These are phyloP conservation scores for Brassica cretica DNA, from an alignment of 345 rosid genomes.

Conservation along the genomic window DNA sequence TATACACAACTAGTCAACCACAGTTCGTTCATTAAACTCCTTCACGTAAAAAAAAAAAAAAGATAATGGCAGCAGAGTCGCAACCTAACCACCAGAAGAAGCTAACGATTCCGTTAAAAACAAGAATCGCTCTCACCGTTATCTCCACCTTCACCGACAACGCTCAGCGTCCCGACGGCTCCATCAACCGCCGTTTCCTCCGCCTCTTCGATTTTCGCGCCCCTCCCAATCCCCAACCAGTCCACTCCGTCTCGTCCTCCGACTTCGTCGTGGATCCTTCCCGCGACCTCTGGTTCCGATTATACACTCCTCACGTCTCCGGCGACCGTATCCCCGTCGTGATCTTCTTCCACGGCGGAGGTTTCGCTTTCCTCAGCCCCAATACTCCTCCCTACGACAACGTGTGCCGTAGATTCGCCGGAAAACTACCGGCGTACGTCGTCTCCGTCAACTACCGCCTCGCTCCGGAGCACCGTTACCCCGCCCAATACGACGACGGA, in stretches of 20 bases:
- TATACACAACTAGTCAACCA: not conserved
- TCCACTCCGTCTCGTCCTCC: slow-evolving; percentile 51
- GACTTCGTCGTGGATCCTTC: slow-evolving; percentile 57
- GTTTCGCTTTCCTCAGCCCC: slow-evolving; percentile 66
- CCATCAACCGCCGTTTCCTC: slow-evolving; percentile 64
- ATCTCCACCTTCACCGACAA: slow-evolving; percentile 45
- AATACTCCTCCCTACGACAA: slow-evolving; percentile 52
- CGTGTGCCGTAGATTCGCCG: slow-evolving; percentile 66
- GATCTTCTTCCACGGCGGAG: slow-evolving; percentile 87
- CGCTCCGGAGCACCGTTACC: slow-evolving; percentile 71
- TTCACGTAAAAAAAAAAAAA: not conserved
- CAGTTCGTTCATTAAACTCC: not conserved
- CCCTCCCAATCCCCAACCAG: slow-evolving; percentile 51
- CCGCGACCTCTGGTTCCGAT: slow-evolving; percentile 80
- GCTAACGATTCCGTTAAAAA: slow-evolving; percentile 61
- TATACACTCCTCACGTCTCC: slow-evolving; percentile 47
- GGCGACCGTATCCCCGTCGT: slow-evolving; percentile 54
- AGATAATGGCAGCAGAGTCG: slow-evolving; percentile 25
- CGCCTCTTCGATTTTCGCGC: slow-evolving; percentile 51
- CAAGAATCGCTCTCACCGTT: slow-evolving; percentile 47
- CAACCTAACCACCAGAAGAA: slow-evolving; percentile 23
- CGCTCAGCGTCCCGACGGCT: slow-evolving; percentile 54
- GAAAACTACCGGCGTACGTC: slow-evolving; percentile 53
- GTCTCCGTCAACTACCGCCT: slow-evolving; percentile 80
- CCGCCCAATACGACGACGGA: slow-evolving; percentile 77